Evolutionary conservation across 2,329 filamentous ascomycete species (phyloP), one percentile per base, ranked within the genome.

Genomic region (Phoma sp.): DNA sequence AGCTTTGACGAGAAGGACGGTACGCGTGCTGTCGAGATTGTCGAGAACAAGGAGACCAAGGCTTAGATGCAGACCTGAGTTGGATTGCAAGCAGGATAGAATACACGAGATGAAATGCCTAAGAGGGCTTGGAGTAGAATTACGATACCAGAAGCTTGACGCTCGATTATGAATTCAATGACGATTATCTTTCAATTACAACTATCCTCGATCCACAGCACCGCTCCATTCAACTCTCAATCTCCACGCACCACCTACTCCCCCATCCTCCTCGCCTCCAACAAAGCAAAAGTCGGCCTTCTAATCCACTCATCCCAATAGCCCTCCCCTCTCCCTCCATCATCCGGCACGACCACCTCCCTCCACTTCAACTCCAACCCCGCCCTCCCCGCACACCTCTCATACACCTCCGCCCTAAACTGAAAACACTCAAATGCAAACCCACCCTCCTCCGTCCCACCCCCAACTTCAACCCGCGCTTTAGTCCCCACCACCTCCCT

Each of bases 361-460:
- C 35, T 55, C 69, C 67, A 72, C 33, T 4, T 33, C 2, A 72
- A 24, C 51, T 22, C 43, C 57, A 72, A 51, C 15, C 65, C 63
- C 15, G 64, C 68, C 44, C 44, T 12, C 53, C 29, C 31, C 32
- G 67, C 67, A 58, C 63, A 69, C 38, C 63, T 47, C 52, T 72
- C 68, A 52, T 71, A 71, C 4, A 71, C 66, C 15, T 67, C 62
- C 37, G 38, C 53, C 22, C 50, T 36, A 22, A 72, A 67, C 45
- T 71, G 63, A 45, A 61, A 72, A n/a, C 63, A 55, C 43, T 72
- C 68, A 29, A 72, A 70, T 13, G 51, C 43, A 3, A 72, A 60
- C 24, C 46, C 49, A 5, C 38, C 38, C 22, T 8, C 13, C 24
- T 35, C 33, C 4, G 40, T 44, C 6, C 67, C 63, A 2, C 60